Conservation (phyloP, 768 basidiomycete genomes). For the Panaeolus cyanescens region DNA sequence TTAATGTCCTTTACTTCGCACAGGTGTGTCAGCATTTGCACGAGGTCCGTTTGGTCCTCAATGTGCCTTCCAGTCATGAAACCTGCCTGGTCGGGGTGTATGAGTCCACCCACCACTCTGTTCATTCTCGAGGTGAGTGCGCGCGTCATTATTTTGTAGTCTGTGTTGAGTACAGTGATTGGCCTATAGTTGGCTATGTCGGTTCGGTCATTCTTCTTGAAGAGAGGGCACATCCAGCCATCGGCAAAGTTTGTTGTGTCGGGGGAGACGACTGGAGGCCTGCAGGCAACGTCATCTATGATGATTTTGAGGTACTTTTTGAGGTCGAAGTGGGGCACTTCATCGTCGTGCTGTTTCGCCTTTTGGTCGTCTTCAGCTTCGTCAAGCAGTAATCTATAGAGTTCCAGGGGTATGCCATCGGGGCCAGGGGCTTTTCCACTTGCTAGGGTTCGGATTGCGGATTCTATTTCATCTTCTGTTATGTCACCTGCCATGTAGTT, state of each 20-base stretch:
- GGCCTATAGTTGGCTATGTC: constrained; percentile 38
- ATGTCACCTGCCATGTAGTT: not conserved
- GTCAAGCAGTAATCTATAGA: constrained; percentile 21
- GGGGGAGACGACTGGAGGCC: constrained; percentile 18
- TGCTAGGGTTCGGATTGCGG: constrained; percentile 13
- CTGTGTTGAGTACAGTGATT: constrained; percentile 36
- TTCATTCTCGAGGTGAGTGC: constrained; percentile 20
- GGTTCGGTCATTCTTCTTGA: constrained; percentile 37
- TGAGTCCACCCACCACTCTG: constrained; percentile 11
- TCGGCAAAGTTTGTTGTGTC: constrained; percentile 16
- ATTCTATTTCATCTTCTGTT: constrained; percentile 13
- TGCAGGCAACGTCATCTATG: constrained; percentile 34
- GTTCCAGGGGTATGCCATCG: constrained; percentile 28
- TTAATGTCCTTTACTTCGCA: constrained; percentile 25
- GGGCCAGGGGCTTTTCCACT: constrained; percentile 22
- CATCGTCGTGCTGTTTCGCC: not conserved
- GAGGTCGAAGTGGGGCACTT: constrained; percentile 12
- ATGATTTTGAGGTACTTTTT: constrained; percentile 8
- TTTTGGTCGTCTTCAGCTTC: constrained; percentile 1
- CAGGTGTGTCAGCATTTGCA: constrained; percentile 21
- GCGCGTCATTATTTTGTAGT: constrained; percentile 36
- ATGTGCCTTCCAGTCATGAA: constrained; percentile 29
- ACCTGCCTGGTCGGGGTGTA: constrained; percentile 40
- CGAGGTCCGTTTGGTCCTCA: constrained; percentile 14
- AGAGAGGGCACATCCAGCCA: constrained; percentile 42